phyloP scores from a whole-genome alignment of 352 stramenopile genomes.

The Globisporangium apiculatum region DNA sequence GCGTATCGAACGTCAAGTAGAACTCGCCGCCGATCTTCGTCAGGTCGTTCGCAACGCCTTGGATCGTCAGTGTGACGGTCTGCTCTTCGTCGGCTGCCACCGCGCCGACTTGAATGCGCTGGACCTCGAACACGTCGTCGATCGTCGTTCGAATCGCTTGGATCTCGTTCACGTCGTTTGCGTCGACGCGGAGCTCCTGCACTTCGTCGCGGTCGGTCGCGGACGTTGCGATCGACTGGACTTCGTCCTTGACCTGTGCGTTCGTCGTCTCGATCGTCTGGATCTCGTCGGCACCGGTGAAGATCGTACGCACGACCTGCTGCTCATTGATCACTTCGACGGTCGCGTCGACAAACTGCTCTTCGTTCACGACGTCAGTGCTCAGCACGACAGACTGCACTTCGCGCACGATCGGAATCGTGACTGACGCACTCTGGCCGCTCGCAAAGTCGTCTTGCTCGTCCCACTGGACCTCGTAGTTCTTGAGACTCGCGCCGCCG shows the following conservation, averaged over 20 bases:
- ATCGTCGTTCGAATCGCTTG: constrained; percentile 84
- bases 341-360: constrained; percentile 90
- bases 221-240: constrained; percentile 89
- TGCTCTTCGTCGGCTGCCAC: constrained; percentile 74
- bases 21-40: constrained; percentile 40
- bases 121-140: constrained; percentile 76
- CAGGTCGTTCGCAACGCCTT: constrained; percentile 41
- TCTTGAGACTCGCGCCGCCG: constrained; percentile 80
- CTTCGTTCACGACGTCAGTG: constrained; percentile 85
- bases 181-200: constrained; percentile 75
- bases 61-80: constrained; percentile 69
- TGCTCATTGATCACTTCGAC: constrained; percentile 95
- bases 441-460: constrained; percentile 72
- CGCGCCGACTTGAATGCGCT: constrained; percentile 78
- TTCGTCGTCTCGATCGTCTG: constrained; percentile 81
- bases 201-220: constrained; percentile 91
- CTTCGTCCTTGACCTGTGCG: constrained; percentile 73
- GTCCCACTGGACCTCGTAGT: constrained; percentile 75
- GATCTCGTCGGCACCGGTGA: constrained; percentile 83
- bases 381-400: constrained; percentile 84
- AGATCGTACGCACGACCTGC: constrained; percentile 89
- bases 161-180: constrained; percentile 89
- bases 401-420: constrained; percentile 87
- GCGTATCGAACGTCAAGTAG: constrained; percentile 60
- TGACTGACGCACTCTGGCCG: constrained; percentile 57